Conservation (phyloP, 2,329 filamentous ascomycete genomes). For the Paecilomyces dactylethromorphus region DNA sequence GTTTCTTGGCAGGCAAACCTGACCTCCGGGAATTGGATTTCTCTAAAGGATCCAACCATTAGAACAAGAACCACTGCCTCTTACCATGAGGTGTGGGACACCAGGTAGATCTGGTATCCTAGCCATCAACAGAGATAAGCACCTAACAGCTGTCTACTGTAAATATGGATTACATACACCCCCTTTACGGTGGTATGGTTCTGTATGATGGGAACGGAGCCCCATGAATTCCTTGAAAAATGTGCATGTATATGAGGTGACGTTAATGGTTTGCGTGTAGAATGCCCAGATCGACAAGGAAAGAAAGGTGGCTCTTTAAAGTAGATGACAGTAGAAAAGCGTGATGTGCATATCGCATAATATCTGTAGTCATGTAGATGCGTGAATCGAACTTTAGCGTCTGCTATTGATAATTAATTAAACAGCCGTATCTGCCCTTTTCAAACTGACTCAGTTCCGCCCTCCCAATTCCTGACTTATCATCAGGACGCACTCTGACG, state of each 20-base stretch:
- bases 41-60: neutral
- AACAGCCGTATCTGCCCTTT: neutral
- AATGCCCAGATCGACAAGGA: neutral
- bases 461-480: neutral
- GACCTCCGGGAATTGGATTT: neutral
- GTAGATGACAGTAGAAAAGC: neutral
- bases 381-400: neutral
- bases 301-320: neutral
- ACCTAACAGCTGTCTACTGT: neutral
- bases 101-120: neutral
- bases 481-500: conserved; percentile 2
- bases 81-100: neutral
- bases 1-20: neutral
- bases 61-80: neutral
- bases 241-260: neutral
- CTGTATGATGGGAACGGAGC: neutral
- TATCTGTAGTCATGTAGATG: neutral
- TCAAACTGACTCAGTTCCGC: conserved; percentile 3
- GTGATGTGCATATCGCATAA: neutral
- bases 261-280: neutral
- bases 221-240: neutral
- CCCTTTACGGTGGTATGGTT: neutral
- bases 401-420: neutral
- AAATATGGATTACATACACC: neutral
- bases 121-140: neutral